Conservation (phyloP, 768 basidiomycete genomes). For the Leccinum variicolor region DNA sequence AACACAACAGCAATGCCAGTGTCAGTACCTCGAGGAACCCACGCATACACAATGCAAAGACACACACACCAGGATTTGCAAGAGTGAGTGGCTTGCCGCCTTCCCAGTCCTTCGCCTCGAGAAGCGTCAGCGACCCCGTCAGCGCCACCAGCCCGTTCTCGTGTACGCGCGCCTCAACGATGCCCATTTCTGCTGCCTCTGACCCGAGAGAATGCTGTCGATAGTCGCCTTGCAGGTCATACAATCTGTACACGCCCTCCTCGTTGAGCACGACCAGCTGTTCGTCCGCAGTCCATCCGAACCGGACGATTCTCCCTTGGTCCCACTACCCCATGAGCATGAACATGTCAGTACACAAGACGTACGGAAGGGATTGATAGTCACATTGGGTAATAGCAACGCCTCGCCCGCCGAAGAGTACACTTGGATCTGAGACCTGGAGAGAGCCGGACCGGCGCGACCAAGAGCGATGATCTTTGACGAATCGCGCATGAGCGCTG, state of each 20-base stretch:
- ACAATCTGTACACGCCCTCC: constrained; percentile 88
- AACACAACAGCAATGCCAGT: background rate
- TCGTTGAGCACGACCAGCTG: constrained; percentile 83
- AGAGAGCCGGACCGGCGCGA: constrained; percentile 49
- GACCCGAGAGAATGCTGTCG: constrained; percentile 79
- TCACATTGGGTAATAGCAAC: constrained; percentile 67
- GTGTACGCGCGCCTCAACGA: constrained; percentile 83
- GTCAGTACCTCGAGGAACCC: constrained; percentile 1
- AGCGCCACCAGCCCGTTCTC: constrained; percentile 86
- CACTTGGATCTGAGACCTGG: constrained; percentile 82
- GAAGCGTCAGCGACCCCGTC: constrained; percentile 66
- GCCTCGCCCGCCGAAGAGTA: constrained; percentile 84
- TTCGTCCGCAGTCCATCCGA: constrained; percentile 85
- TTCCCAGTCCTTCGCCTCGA: constrained; percentile 90
- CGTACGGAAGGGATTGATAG: constrained; percentile 29
- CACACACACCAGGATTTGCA: constrained; percentile 70
- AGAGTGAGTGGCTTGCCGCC: constrained; percentile 70
- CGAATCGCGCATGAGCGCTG: constrained; percentile 86
- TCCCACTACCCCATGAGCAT: constrained; percentile 91
- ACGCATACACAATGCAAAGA: constrained; percentile 2
- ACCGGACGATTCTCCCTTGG: constrained; percentile 73
- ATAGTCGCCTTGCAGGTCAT: constrained; percentile 85
- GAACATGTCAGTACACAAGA: constrained; percentile 11
- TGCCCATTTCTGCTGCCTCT: constrained; percentile 78
- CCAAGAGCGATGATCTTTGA: constrained; percentile 75